Evolutionary conservation across 441 rosid genomes (phyloP).

Genomic region (Macaranga tanarius): DNA sequence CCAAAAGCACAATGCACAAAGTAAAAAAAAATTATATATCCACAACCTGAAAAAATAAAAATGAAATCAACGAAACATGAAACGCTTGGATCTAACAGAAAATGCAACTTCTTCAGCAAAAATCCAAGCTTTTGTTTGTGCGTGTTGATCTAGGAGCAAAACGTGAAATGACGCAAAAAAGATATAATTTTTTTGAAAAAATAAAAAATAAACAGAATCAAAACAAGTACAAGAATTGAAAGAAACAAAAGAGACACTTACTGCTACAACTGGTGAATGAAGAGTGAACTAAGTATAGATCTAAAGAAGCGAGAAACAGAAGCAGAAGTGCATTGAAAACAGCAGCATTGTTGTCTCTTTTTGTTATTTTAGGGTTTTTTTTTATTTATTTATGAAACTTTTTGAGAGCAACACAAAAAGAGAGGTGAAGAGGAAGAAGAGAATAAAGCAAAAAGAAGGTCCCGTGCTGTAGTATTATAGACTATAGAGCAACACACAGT

Average conservation of each 20-base stretch:
- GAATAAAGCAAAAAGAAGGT: too few species aligned
- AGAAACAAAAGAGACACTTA: background rate
- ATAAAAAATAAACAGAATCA: background rate
- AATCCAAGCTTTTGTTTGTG: slow-evolving; percentile 8
- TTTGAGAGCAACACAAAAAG: too few species aligned
- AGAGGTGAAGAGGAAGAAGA: too few species aligned
- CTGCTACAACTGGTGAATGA: background rate
- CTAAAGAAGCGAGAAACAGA: slow-evolving; percentile 22
- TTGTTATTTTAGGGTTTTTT: too few species aligned
- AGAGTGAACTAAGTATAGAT: slow-evolving; percentile 28
- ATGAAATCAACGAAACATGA: slow-evolving; percentile 1
- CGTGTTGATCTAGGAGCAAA: slow-evolving; percentile 25
- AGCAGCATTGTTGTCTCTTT: too few species aligned
- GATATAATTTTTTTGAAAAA: background rate
- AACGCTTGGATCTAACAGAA: slow-evolving; percentile 31
- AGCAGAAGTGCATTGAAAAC: background rate
- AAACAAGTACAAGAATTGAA: background rate
- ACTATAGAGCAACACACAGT: too few species aligned
- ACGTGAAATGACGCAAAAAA: background rate
- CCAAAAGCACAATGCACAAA: slow-evolving; percentile 5
- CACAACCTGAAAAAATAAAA: slow-evolving; percentile 13
- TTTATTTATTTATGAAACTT: too few species aligned
- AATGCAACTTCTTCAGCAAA: slow-evolving; percentile 30
- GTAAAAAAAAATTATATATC: background rate
- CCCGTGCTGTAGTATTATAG: too few species aligned